These are phyloP conservation scores for Hypholoma fasciculare DNA, from an alignment of 768 basidiomycete species.

Conservation along the genomic window DNA sequence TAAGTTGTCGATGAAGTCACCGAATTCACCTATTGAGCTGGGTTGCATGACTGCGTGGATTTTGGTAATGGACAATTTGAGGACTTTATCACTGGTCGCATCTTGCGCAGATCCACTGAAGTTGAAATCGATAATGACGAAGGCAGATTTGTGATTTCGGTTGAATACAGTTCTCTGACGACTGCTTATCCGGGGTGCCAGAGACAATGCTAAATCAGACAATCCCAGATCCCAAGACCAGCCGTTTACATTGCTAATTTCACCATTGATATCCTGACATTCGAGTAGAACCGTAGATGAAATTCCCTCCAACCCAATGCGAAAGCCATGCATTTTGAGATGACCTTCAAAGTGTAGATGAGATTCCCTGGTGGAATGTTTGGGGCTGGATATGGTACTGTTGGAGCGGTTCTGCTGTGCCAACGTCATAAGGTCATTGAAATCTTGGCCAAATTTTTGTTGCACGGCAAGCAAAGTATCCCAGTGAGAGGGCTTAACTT, in stretches of 20 bases:
- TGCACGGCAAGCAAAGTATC: slow-evolving; percentile 83
- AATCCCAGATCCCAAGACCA: slow-evolving; percentile 69
- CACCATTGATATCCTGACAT: slow-evolving; percentile 72
- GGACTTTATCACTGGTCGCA: slow-evolving; percentile 26
- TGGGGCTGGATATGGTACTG: slow-evolving; percentile 17
- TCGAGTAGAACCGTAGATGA: slow-evolving; percentile 75
- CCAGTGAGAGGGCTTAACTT: slow-evolving; percentile 80
- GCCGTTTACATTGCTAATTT: slow-evolving; percentile 44
- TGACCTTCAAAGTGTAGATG: slow-evolving; percentile 46
- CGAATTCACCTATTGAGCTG: slow-evolving; percentile 87
- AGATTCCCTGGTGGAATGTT: not conserved
- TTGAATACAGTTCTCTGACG: slow-evolving; percentile 44
- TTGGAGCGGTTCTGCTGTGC: slow-evolving; percentile 57
- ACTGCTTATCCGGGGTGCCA: slow-evolving; percentile 59
- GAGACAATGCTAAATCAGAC: slow-evolving; percentile 79
- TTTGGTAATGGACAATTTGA: slow-evolving; percentile 65
- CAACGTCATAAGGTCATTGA: slow-evolving; percentile 74
- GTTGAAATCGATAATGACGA: slow-evolving; percentile 78
- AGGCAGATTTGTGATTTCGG: slow-evolving; percentile 71
- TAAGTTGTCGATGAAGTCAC: slow-evolving; percentile 84
- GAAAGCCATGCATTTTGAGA: slow-evolving; percentile 77
- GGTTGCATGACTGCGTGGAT: slow-evolving; percentile 95
- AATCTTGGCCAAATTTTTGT: slow-evolving; percentile 88
- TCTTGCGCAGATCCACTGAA: slow-evolving; percentile 34
- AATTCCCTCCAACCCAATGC: slow-evolving; percentile 73